Evolutionary conservation across 2,329 filamentous ascomycete species (phyloP).

Genomic region (Penicillium sp.): DNA sequence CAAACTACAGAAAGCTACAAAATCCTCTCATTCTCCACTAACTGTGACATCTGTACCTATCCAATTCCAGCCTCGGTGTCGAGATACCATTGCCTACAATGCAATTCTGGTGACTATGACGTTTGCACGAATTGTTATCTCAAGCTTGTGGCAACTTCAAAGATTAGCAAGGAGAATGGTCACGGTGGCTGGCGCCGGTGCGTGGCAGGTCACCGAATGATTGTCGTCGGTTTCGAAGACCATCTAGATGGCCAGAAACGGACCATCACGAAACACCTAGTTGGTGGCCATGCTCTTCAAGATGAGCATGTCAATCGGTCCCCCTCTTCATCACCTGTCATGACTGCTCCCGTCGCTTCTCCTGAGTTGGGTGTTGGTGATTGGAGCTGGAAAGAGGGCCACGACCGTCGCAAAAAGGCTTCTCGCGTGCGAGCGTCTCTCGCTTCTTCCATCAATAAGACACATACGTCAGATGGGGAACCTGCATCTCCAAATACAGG

Average conservation of each 20-base stretch:
- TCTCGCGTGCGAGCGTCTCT: conserved; percentile 29
- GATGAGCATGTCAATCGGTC: conserved; percentile 51
- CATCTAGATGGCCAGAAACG: conserved; percentile 66
- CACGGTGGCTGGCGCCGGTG: conserved; percentile 81
- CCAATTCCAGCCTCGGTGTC: conserved; percentile 68
- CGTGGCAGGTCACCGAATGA: conserved; percentile 78
- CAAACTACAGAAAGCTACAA: conserved; percentile 57
- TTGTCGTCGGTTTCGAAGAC: conserved; percentile 73
- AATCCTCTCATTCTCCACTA: conserved; percentile 69
- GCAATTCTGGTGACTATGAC: conserved; percentile 81
- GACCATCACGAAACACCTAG: conserved; percentile 68
- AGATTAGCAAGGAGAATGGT: conserved; percentile 74
- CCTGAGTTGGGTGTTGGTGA: conserved; percentile 32
- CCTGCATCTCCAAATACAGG: conserved; percentile 1
- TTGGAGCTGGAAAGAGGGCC: conserved; percentile 46
- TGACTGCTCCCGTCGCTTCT: conserved; percentile 27
- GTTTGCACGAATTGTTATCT: conserved; percentile 79
- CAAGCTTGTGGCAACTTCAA: conserved; percentile 61
- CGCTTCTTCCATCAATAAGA: conserved; percentile 4
- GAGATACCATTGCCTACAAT: conserved; percentile 78
- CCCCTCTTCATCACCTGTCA: conserved; percentile 15
- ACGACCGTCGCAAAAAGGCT: conserved; percentile 39
- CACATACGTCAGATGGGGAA: conserved; percentile 16
- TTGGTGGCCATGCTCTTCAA: conserved; percentile 72
- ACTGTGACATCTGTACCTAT: conserved; percentile 76